phyloP scores from a whole-genome alignment of 2,329 filamentous ascomycete genomes.

The Calycina marina region DNA sequence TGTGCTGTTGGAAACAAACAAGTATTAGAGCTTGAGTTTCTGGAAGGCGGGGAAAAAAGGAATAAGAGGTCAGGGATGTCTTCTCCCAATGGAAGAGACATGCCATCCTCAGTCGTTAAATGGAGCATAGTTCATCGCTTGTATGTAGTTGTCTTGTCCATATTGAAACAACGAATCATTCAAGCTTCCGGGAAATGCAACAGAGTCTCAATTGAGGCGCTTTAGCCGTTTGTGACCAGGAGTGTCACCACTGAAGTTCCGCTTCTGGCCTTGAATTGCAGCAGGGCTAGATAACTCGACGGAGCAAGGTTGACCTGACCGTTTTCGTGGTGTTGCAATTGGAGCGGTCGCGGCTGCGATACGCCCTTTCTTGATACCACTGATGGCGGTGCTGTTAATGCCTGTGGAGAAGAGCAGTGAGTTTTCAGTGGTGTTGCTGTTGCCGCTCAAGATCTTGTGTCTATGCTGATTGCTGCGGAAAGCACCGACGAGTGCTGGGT shows the following conservation, averaged over 20 bases:
- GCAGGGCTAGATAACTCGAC: slow-evolving; percentile 12
- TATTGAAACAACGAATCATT: neutral
- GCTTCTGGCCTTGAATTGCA: slow-evolving; percentile 15
- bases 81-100: neutral
- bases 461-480: slow-evolving; percentile 54
- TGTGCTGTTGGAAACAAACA: no score
- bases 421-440: slow-evolving; percentile 44
- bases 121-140: neutral
- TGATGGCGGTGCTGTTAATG: slow-evolving; percentile 43
- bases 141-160: neutral
- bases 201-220: slow-evolving; percentile 12
- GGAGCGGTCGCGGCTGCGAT: slow-evolving; percentile 45
- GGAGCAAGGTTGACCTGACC: slow-evolving; percentile 5
- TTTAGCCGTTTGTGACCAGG: slow-evolving; percentile 16
- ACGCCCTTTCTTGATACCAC: slow-evolving; percentile 50
- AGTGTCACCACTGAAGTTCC: slow-evolving; percentile 16
- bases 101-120: slow-evolving; percentile 2
- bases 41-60: no score
- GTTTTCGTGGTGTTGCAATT: slow-evolving; percentile 48
- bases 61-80: slow-evolving; percentile 1
- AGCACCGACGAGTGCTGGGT: slow-evolving; percentile 61
- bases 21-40: no score
- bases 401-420: slow-evolving; percentile 47
- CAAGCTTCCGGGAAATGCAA: no score
- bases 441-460: slow-evolving; percentile 32